Percentiles rank a stretch among this genome's conserved stretches.
These are phyloP conservation scores for Dicorynia guianensis DNA, from an alignment of 306 rosid species.

Conservation along the genomic window DNA sequence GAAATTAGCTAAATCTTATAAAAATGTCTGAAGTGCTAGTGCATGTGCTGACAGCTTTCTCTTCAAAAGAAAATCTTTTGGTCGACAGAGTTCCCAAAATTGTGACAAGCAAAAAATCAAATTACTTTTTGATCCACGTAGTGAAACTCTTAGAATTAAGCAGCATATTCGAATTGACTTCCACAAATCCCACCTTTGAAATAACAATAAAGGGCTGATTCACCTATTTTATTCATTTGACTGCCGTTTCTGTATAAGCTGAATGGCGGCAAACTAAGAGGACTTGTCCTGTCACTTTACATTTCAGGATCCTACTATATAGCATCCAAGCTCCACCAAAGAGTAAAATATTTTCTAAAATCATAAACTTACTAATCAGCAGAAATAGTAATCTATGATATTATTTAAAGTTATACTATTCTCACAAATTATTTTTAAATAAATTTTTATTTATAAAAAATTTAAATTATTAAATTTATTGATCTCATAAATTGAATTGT, in stretches of 20 bases:
- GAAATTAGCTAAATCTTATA: neutral
- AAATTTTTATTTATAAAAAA: neutral
- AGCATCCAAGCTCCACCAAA: no score
- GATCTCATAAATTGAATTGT: no score
- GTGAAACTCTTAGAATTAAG: neutral
- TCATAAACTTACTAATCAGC: no score
- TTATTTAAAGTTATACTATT: no score
- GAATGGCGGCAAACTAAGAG: constrained; percentile 12
- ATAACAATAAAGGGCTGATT: neutral
- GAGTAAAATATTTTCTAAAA: no score
- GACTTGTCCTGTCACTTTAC: no score
- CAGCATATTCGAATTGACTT: neutral
- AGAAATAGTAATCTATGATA: no score
- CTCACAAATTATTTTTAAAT: no score
- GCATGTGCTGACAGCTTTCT: no score
- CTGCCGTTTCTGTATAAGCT: neutral
- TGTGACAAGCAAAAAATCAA: constrained; percentile 27
- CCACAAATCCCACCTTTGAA: constrained; percentile 1
- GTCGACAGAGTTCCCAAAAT: neutral
- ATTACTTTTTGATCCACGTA: neutral
- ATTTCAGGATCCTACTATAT: no score
- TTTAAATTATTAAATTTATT: constrained; percentile 17
- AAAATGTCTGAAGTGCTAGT: constrained; percentile 18
- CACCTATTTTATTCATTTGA: neutral
- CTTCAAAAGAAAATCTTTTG: no score